Base-by-base conservation (phyloP, 1,284 basidiomycete species). In the Pholiota adiposa region DNA sequence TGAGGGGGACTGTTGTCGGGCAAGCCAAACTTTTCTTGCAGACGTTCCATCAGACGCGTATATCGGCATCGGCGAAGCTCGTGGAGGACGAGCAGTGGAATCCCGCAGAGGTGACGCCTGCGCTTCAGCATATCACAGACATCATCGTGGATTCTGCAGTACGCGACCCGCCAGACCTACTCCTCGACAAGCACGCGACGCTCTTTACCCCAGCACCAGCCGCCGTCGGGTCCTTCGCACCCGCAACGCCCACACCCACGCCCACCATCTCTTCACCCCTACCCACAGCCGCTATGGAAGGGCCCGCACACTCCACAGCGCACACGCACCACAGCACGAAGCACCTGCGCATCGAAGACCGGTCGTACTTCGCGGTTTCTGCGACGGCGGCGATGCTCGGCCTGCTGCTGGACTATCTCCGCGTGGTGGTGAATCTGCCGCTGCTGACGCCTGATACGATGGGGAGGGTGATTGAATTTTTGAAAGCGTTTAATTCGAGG, bases 401-500 rank as follows among this genome's bases (percentile, higher is more conserved):
- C 0, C 79, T 97, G 4, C 77, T 98, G 14, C 73, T 87, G 46
- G 96, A 98, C 72, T 99, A 99, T 74, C 79, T 98, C 59, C 86
- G 87, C 62, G 83, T 98, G 50, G 89, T 98, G 60, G 84, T 96
- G 69, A 98, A 97, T 70, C 78, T 98, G 64, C 85, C 93, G 27
- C 83, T 93, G 72, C 83, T 98, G 51, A 96, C 94, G 43, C 97
- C 93, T 55, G 97, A 99, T 72, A 88, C 91, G 27, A 97, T 99
- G 92, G 87, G 89, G 59, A 87, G 94, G 41, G 85, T 96, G 14
- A 94, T 99, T 67, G 97, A 99, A 74, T 97, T 97, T 70, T 79
- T 99, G 63, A 98, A 97, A 77, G 89, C 94, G 31, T 99, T 98
- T 82, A 99, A 99, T 75, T 99, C 97, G 43, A 82, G 97, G 63